These are phyloP conservation scores for Ophiostoma piceae DNA, from an alignment of 2,329 filamentous ascomycete genomes.

Conservation along the genomic window DNA sequence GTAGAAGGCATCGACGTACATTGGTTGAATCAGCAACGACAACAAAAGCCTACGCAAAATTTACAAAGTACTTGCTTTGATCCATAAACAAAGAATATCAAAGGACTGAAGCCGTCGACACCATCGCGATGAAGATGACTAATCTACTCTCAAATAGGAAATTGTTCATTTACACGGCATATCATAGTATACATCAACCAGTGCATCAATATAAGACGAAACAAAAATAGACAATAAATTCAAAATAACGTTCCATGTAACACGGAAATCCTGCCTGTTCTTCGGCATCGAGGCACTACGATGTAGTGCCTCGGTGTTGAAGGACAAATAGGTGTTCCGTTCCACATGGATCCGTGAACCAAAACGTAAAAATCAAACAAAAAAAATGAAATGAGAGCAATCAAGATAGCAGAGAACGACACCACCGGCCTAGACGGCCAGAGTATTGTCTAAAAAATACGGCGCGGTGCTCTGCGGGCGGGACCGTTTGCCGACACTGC, in stretches of 20 bases:
- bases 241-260: not conserved
- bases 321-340: not conserved
- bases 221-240: not conserved
- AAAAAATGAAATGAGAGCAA: not conserved
- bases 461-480: not conserved
- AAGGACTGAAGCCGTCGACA: not conserved
- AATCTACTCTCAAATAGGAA: not conserved
- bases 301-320: not conserved
- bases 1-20: not conserved
- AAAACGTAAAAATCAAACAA: not conserved
- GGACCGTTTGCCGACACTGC: not conserved
- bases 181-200: no score
- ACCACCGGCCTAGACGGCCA: not conserved
- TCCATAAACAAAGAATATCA: not conserved
- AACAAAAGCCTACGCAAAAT: no score
- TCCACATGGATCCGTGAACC: not conserved
- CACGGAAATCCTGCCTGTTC: not conserved
- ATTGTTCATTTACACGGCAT: not conserved
- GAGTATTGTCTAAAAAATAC: not conserved
- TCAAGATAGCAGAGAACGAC: not conserved
- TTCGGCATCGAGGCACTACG: not conserved
- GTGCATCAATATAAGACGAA: no score
- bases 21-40: not conserved
- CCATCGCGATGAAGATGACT: not conserved
- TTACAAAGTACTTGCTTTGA: no score